Base-by-base conservation (phyloP, 2,329 filamentous ascomycete species). In the Reticulascus tulasneorum region DNA sequence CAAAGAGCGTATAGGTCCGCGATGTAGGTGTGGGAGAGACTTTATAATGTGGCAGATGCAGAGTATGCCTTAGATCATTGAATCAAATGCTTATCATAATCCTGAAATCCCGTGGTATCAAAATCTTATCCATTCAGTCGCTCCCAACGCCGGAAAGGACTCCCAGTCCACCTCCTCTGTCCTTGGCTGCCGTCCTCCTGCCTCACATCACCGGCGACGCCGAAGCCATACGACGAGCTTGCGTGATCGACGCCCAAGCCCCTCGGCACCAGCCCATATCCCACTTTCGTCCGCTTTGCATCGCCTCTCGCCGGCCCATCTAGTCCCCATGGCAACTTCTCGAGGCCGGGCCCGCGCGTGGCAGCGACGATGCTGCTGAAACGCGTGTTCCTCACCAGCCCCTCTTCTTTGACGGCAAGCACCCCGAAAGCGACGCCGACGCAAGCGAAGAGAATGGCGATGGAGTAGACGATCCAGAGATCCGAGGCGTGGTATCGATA, bases 311-410 rank as follows among this genome's bases (percentile, higher is more conserved):
- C 38, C 8, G 45, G 48, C n/a, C 42, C 47, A n/a, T 46, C 49
- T 8, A 36, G 45, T 23, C 40, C 43, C 43, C 51, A 52, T 10
- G 52, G 50, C 7, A 62, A 38, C 42, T 51, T 56, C 37, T 63
- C 60, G 6, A 63, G 48, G 9, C 54, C 58, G 6, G 49, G 53
- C 2, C 60, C 61, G 13, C 60, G 52, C 9, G 60, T 63, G 9
- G 60, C 59, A n/a, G 60, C 58, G 18, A 63, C 52, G 29, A 64
- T 62, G 45, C 55, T 59, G 18, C 58, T 62, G 46, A 63, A 63
- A 6, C 54, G 52, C 18, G 57, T 62, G 44, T 59, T 55, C n/a
- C 56, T 53, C 13, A 57, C 47, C 10, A 58, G 48, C 6, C 60
- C 59, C 40, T 58, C 56, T 23, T 52, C 49, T 5, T 49, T 36